Evolutionary conservation across 2,329 filamentous ascomycete genomes (phyloP).

Genomic region (Penicillium sp.): DNA sequence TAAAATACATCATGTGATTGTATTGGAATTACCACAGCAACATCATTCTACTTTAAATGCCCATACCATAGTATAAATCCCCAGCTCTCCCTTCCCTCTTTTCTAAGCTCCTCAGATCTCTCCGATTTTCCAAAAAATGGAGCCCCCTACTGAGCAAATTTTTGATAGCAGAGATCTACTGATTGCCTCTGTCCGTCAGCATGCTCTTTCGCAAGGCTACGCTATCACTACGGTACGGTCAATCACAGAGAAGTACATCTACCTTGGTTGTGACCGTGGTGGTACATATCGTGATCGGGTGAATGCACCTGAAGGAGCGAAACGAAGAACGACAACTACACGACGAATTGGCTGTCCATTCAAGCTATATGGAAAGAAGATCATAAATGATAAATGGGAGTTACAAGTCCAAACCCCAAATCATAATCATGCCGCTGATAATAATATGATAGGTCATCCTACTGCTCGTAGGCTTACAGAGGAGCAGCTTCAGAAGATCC

Average conservation of each 20-base stretch:
- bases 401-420: background rate
- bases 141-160: background rate
- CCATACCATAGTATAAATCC: no score
- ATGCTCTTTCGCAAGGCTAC: background rate
- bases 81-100: no score
- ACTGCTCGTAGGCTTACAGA: background rate
- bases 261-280: background rate
- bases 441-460: background rate
- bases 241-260: background rate
- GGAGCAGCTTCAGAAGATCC: background rate
- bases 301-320: background rate
- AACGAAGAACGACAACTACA: background rate
- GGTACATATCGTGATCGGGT: background rate
- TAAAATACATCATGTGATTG: no score
- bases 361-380: background rate
- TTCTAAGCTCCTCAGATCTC: no score
- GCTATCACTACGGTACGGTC: background rate
- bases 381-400: background rate
- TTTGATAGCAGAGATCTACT: background rate
- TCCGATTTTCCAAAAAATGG: no score
- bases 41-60: no score
- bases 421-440: background rate
- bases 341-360: background rate
- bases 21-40: no score
- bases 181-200: background rate